Evolutionary conservation across 257 asterid genomes (phyloP), one percentile per base, ranked within the genome.

Genomic region (Ocimum tenuiflorum): DNA sequence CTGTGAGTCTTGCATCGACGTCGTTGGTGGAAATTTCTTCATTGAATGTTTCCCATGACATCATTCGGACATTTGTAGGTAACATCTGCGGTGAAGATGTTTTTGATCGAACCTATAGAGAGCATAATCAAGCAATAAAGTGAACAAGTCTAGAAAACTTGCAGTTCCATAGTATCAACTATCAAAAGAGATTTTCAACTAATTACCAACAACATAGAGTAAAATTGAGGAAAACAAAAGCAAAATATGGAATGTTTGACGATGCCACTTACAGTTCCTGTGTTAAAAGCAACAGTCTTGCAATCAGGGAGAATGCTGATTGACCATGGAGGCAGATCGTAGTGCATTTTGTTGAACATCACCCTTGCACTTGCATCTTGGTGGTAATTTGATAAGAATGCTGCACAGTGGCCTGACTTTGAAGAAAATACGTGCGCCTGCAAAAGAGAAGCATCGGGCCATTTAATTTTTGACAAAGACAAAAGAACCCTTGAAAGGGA

Each of bases 261-360:
- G 48, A 19, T 15, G 15, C n/a, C 50, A 73, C 92, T 70, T 74
- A 92, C 99, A 75, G 18, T 84, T 60, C 95, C 99, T 61, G 97
- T 92, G 77, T 89, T 92, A 58, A 70, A 92, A 65, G 71, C 86
- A 7, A 65, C 88, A 12, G 70, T 81, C 73, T 73, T 85, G 80
- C 99, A 92, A 73, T 89, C 96, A 0, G 96, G 95, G 57, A 91
- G 97, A 60, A 91, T 81, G 85, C 91, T 89, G 77, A 87, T 87
- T 22, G 99, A 92, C 99, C 99, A 92, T 48, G 99, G 89, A 68
- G 99, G 99, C 68, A 92, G 76, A 53, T 85, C 80, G 22, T 89
- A 89, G 41, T 67, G 88, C 86, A 68, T 59, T 48, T 79, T 73
- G 49, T 81, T 86, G 79, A 92, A 89, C 15, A 70, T 87, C 78